Percentiles rank a stretch among this genome's conserved stretches.
Conservation (phyloP, 139 green algal species). For the Tetradesmus lagerheimii region DNA sequence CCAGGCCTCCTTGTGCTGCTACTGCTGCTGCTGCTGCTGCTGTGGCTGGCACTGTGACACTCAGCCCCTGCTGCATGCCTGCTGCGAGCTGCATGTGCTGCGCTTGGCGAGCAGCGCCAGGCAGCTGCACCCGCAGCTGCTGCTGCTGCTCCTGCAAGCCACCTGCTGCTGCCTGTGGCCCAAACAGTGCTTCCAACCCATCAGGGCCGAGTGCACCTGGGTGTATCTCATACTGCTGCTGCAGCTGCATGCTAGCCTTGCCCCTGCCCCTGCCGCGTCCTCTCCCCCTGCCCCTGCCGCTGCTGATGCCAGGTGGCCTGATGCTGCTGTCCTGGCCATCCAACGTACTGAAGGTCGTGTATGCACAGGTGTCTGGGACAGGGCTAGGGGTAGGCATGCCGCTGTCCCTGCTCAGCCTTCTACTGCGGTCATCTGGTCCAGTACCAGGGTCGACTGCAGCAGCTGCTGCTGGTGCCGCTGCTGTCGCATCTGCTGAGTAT, state of each 20-base stretch:
- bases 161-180: neutral
- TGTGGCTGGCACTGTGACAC: neutral
- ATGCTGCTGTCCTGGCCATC: neutral
- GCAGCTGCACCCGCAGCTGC: neutral
- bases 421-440: neutral
- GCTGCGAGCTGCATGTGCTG: neutral
- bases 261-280: neutral
- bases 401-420: neutral
- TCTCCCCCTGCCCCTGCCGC: neutral
- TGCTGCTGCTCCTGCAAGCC: neutral
- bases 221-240: neutral
- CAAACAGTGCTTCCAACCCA: neutral
- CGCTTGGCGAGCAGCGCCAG: neutral
- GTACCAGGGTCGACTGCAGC: neutral
- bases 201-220: neutral
- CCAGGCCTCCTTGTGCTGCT: neutral
- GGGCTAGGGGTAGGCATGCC: neutral
- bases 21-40: slow-evolving; percentile 8
- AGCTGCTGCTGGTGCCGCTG: neutral
- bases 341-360: neutral
- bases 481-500: neutral
- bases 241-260: neutral
- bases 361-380: neutral
- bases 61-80: neutral
- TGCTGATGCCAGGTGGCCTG: neutral